Evolutionary conservation across 805 yeast genomes (phyloP), one percentile per base, ranked within the genome.

Genomic region (Yarrowia sp.): DNA sequence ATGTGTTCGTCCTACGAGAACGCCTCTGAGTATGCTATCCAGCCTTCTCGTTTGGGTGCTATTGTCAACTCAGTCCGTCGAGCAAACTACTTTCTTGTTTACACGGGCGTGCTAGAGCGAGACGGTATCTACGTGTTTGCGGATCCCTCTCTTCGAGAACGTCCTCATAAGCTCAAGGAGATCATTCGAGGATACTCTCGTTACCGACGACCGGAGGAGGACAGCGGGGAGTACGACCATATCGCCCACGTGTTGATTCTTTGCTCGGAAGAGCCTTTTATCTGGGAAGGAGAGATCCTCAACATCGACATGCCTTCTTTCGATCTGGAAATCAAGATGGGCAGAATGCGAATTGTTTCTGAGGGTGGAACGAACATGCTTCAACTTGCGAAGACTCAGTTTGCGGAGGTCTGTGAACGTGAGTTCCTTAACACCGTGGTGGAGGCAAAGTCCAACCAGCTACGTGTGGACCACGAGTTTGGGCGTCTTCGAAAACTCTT

Each of bases 231-330:
- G 44, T 36, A 61, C 24, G 74, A 73, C n/a, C 79, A 80, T 5
- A 76, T 80, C 34, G 90, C 92, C 0, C 91, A 90, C 71, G 83
- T 91, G 14, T 73, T 92, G 34, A 88, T 91, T 0, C 77, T 93
- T 5, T 87, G 91, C 72, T 92, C 97, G 0, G 83, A 88, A 2
- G 91, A 91, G 73, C 96, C 97, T 0, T 84, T 93, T 77, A 86
- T 90, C 60, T 94, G 98, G 98, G 92, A 90, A 70, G 98, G 98
- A 5, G 83, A 85, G 17, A 87, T 89, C 70, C 82, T 87, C 44
- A 84, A 86, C 50, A 75, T 90, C 13, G 78, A 77, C 14, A 61
- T 77, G 53, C 72, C 75, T 0, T 74, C 71, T 38, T 64, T 71
- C 10, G 74, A 76, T 3, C 80, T 85, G 30, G 88, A 87, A 68